Evolutionary conservation across 306 rosid species (phyloP), one percentile per base, ranked within the genome.

Genomic region (Citrullus colocynthis): DNA sequence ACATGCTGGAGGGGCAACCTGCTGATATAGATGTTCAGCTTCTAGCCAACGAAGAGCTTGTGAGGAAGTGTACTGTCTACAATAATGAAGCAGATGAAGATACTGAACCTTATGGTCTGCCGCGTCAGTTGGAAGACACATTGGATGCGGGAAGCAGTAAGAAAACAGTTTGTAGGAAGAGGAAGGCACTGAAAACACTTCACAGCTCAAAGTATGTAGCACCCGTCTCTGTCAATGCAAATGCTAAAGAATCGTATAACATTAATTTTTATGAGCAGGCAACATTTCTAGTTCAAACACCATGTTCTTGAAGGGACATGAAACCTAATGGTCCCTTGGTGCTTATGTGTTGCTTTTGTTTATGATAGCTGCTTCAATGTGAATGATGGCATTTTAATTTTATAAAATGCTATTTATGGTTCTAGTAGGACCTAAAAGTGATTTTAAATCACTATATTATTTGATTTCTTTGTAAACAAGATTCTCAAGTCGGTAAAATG

Each of bases 171-270:
- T 87, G 89, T n/a, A 90, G 83, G 83, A 95, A 95, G 78, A 87
- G 97, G 81, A 92, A 89, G 87, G 91, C 90, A 32, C 80, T 87
- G 7, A 82, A 84, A 81, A 87, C 80, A 80, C 88, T 80, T n/a
- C 85, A 77, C 83, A 86, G 88, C 74, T 78, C 91, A 11, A 92
- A 89, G 98, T 92, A 87, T 64, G 86, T 72, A 28, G 41, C 52
- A 67, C 32, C 76, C 21, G 8, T 24, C 41, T 20, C 76, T 72
- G 21, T 72, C 24, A 49, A 32, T 72, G 18, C 42, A 48, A 51
- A 44, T 14, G 39, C 60, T 49, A 15, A 45, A 6, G 60, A 28
- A 72, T 8, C 9, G 60, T 28, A 14, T 45, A 16, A 4, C 28
- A 0, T 48, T 49, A 28, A 6, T 1, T 49, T 72, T 49, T 14